Evolutionary conservation across 805 yeast genomes (phyloP), one percentile per base, ranked within the genome.

Genomic region (Blastobotrys parvus): DNA sequence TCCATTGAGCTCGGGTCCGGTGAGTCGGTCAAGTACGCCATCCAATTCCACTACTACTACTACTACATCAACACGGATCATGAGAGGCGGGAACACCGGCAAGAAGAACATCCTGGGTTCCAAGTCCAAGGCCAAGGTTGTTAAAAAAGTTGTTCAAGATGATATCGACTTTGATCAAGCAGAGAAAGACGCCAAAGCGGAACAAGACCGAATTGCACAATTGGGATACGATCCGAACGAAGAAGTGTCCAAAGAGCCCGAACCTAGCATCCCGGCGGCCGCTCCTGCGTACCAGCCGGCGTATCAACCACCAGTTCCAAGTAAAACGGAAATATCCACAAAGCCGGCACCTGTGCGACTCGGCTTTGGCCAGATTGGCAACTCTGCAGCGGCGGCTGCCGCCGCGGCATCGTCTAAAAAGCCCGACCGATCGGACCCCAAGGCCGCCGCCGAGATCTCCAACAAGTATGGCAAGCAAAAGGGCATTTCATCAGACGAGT

Each of bases 401-500:
- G 79, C 44, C 8, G 38, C 83, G 23, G 71, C 71, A 45, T 79
- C 83, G 34, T 63, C 52, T 5, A 50, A 45, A 25, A 47, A 17
- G 39, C 52, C 32, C 22, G 8, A 35, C 41, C 11, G 45, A 6
- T 30, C 36, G 22, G 45, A 43, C 13, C 31, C 46, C 3, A 18
- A 42, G 33, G 22, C 51, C 31, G 49, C 51, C 11, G 53, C 60
- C 35, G 65, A 57, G 42, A 53, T 60, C 11, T 58, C 58, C 7
- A 56, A 52, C 56, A 85, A 87, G 67, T 92, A 75, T 60, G 97
- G 97, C 44, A 69, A 68, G 33, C 96, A 89, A 61, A 90, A 86
- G 72, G 95, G 89, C 38, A 92, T 92, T 50, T 92, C 97, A 0
- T 89, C 97, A 1, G 97, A 92, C 64, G 94, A 89, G 67, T 78